phyloP scores from a whole-genome alignment of 2,329 filamentous ascomycete species.

The Apiospora kogelbergensis region DNA sequence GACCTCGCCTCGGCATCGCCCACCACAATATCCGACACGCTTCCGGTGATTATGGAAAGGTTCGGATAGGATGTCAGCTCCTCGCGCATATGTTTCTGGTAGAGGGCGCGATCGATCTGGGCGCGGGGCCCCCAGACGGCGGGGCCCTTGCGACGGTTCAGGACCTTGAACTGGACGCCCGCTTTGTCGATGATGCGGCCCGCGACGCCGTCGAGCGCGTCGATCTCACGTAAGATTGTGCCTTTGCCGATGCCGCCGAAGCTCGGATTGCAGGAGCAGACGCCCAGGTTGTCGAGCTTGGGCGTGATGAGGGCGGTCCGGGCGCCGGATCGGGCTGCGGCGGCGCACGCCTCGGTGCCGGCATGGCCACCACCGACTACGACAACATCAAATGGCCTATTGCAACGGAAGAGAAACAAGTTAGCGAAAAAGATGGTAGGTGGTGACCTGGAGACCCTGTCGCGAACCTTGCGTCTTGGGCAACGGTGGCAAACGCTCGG shows the following conservation, averaged over 20 bases:
- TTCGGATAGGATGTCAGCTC: slow-evolving; percentile 79
- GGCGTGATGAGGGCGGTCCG: slow-evolving; percentile 89
- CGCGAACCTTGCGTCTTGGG: slow-evolving; percentile 31
- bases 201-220: slow-evolving; percentile 88
- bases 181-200: slow-evolving; percentile 90
- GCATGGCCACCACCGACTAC: slow-evolving; percentile 96
- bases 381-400: slow-evolving; percentile 81
- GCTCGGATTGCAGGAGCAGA: slow-evolving; percentile 95
- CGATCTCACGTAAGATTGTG: slow-evolving; percentile 91
- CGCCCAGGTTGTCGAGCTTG: slow-evolving; percentile 82
- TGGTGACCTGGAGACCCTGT: background rate
- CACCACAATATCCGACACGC: slow-evolving; percentile 87
- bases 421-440: background rate
- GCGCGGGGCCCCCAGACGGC: slow-evolving; percentile 96
- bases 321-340: slow-evolving; percentile 84
- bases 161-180: slow-evolving; percentile 86
- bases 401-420: background rate
- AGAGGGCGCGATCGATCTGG: slow-evolving; percentile 89
- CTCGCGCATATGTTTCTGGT: slow-evolving; percentile 86
- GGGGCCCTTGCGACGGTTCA: slow-evolving; percentile 88
- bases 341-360: slow-evolving; percentile 89
- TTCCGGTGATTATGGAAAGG: slow-evolving; percentile 78
- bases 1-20: slow-evolving; percentile 51
- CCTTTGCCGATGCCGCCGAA: slow-evolving; percentile 99
- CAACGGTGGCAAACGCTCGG: slow-evolving; percentile 31